Evolutionary conservation across 371 early-diverging fungal genomes (phyloP), one percentile per base, ranked within the genome.

Genomic region (Rhizopus sp.): DNA sequence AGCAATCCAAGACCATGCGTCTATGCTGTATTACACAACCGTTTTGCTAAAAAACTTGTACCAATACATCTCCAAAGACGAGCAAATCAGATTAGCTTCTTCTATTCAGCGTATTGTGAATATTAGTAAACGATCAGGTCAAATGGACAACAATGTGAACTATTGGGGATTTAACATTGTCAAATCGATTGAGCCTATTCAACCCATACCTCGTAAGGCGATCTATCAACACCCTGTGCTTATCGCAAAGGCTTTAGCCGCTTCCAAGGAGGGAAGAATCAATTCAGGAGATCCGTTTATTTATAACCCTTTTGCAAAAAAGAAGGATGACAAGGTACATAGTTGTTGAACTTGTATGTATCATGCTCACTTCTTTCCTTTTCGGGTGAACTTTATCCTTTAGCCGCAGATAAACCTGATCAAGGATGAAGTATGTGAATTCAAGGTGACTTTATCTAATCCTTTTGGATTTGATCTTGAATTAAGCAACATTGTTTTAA

Each of bases 391-490:
- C 3, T 34, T 5, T 32, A 5, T 34, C 5, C 5, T 15, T 15
- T 32, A 61, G 52, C 59, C 59, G 50, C 59, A 59, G 53, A 59
- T 59, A 2, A 59, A 59, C 23, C 65, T 90, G 15, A 85, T 91
- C 10, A 84, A 86, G 16, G 79, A 82, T 52, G 93, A 93, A 63
- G 59, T 77, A 0, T 84, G 85, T 5, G 84, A 86, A 46, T 88
- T 91, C 64, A 86, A 88, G 47, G 83, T 91, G 2, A 76, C 77
- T 0, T 68, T 93, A 10, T 75, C 87, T 3, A 93, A 93, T 64
- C 92, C 91, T 4, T 92, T 90, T 73, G 84, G 86, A 5, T 90
- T 93, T 63, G 91, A 91, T 52, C 60, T 93, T 42, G 92, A 91
- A 37, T 63, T 92, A 6, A 86, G 86, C 34, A 80, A 81, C 51